These are phyloP conservation scores for Penicillium manginii DNA, from an alignment of 495 filamentous ascomycete genomes.

Conservation along the genomic window DNA sequence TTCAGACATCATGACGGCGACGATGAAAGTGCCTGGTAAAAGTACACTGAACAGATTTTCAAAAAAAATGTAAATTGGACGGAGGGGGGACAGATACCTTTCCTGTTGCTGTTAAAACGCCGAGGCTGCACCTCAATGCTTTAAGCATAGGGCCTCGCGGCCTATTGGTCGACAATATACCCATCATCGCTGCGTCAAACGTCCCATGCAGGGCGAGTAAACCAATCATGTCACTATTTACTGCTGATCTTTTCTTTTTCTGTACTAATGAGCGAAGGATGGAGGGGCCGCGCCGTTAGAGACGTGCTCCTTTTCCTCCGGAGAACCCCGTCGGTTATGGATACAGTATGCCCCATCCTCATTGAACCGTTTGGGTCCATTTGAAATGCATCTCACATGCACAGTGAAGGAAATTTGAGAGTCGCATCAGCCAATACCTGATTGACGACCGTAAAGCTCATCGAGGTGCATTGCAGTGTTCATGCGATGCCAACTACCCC, in stretches of 20 bases:
- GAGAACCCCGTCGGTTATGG: too few species aligned
- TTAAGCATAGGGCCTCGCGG: not conserved
- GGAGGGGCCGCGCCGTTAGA: not conserved
- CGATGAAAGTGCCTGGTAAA: not conserved
- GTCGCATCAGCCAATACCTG: too few species aligned
- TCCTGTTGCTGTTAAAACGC: not conserved
- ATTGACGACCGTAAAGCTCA: too few species aligned
- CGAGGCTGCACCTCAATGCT: not conserved
- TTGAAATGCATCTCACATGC: too few species aligned
- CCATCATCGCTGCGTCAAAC: not conserved
- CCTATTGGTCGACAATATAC: not conserved
- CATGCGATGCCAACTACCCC: too few species aligned
- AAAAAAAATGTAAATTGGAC: not conserved
- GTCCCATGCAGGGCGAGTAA: not conserved
- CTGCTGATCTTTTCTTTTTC: not conserved
- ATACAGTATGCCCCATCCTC: too few species aligned
- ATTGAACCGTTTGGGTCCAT: too few species aligned
- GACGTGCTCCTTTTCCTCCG: too few species aligned
- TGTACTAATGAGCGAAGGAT: not conserved
- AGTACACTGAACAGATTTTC: not conserved
- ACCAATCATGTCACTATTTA: not conserved
- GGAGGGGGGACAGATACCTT: not conserved
- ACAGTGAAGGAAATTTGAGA: too few species aligned
- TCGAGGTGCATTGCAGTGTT: too few species aligned
- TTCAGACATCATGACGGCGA: not conserved